Base-by-base conservation (phyloP, 192 early-diverging fungal genomes). In the Podila epigama region DNA sequence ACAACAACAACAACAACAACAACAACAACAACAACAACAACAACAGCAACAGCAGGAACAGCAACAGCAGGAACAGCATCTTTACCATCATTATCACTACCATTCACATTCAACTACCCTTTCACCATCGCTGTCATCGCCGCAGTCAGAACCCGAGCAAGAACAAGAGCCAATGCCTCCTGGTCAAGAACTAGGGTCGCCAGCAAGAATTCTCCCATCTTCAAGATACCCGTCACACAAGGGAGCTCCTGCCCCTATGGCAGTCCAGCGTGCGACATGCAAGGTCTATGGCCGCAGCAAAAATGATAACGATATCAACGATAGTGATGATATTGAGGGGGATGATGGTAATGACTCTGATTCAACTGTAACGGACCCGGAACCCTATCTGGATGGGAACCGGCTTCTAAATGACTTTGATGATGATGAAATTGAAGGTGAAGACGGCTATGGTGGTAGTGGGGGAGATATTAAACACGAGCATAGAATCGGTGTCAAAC, bases 1-100 rank as follows among this genome's bases (percentile, higher is more conserved):
- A 33, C 36, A 68, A 15, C 52, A 70, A 29, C 44, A 60, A 0
- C 42, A 69, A 16, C 57, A 60, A 29, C 37, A 33, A 44, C 58
- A 40, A 34, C 35, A 36, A 52, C 32, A 1, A n/a, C 42, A 0
- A 27, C 58, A 50, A 37, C 50, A 48, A 52, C 58, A 69, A 20
- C 62, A 66, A 42, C 53, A 57, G 18, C 37, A 56, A 29, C n/a
- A 44, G 29, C 18, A 33, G 34, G 61, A 50, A 20, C 18, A 44
- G 56, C 44, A 29, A 20, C 31, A 31, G 40, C 56, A 29, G 13
- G 39, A 10, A 61, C 10, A 18, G 20, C 28, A 15, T 18, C 15
- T 29, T 4, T 22, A 28, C 35, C 52, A 11, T 66, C 63, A 28
- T 50, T 27, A 11, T 22, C 1, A 48, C 44, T 16, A 9, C 44